These are phyloP conservation scores for Serendipita vermifera DNA, from an alignment of 768 basidiomycete species.

Conservation along the genomic window DNA sequence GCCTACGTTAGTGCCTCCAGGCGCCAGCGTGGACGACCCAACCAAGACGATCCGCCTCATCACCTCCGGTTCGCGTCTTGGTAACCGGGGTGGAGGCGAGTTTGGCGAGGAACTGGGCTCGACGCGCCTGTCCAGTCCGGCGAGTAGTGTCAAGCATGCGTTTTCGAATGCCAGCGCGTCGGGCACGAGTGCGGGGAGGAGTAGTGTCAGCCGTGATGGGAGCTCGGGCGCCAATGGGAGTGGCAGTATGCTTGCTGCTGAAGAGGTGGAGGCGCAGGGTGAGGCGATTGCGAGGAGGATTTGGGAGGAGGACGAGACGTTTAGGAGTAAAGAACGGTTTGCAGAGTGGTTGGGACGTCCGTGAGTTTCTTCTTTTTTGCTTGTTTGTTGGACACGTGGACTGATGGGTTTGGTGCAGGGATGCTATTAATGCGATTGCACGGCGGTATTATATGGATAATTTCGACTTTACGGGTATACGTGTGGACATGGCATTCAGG, in stretches of 20 bases:
- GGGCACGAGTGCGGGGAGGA: neutral
- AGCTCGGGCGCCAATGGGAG: neutral
- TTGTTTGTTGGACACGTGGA: conserved; percentile 10
- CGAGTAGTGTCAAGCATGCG: neutral
- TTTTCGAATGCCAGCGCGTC: neutral
- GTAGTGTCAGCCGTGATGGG: conserved; percentile 10
- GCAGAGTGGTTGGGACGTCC: conserved; percentile 91
- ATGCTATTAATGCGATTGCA: conserved; percentile 58
- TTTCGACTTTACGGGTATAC: conserved; percentile 74
- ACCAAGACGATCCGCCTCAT: conserved; percentile 5
- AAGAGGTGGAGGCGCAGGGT: conserved; percentile 49
- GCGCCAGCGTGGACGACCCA: neutral
- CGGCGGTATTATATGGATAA: conserved; percentile 71
- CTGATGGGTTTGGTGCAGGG: conserved; percentile 31
- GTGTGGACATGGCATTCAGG: conserved; percentile 87
- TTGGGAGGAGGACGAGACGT: conserved; percentile 76
- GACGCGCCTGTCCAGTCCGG: neutral
- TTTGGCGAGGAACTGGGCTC: neutral
- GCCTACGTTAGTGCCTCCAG: neutral
- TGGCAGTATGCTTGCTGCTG: conserved; percentile 13
- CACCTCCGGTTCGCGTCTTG: neutral
- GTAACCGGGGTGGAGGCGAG: neutral
- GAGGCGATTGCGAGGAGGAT: conserved; percentile 64
- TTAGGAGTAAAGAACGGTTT: conserved; percentile 79
- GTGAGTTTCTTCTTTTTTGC: conserved; percentile 42